Conservation (phyloP, 345 rosid species). For the Brassica juncea region DNA sequence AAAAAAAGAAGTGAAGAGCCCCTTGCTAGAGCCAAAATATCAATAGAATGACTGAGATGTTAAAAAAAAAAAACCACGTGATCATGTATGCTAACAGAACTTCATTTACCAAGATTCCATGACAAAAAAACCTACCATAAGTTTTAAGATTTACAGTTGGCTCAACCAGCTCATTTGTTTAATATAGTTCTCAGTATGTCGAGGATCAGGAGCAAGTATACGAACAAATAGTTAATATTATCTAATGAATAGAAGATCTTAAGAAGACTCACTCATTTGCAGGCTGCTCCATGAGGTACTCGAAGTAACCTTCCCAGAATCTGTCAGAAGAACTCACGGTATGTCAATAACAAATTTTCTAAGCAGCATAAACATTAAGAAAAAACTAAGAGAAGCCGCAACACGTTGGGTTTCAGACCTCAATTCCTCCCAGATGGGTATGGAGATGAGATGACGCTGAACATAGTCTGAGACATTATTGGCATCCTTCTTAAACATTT, state of each 20-base stretch:
- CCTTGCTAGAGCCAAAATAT: constrained; percentile 10
- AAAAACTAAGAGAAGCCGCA: not conserved
- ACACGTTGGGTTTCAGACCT: constrained; percentile 46
- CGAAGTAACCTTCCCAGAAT: constrained; percentile 99
- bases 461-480: constrained; percentile 89
- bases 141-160: not conserved
- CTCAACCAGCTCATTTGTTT: not conserved
- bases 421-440: constrained; percentile 96
- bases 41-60: not conserved
- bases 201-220: constrained; percentile 6
- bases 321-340: constrained; percentile 45
- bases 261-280: constrained; percentile 71
- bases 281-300: constrained; percentile 83
- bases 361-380: not conserved
- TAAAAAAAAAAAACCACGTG: not conserved
- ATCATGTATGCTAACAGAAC: constrained; percentile 15
- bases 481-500: constrained; percentile 88
- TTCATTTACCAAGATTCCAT: not conserved
- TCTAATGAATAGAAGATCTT: constrained; percentile 20
- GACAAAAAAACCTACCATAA: not conserved
- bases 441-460: constrained; percentile 89
- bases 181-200: not conserved
- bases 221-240: constrained; percentile 19
- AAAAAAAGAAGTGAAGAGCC: not conserved
- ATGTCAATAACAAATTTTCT: constrained; percentile 18